Conservation (phyloP, 345 rosid genomes). For the Bruguiera sexangula region DNA sequence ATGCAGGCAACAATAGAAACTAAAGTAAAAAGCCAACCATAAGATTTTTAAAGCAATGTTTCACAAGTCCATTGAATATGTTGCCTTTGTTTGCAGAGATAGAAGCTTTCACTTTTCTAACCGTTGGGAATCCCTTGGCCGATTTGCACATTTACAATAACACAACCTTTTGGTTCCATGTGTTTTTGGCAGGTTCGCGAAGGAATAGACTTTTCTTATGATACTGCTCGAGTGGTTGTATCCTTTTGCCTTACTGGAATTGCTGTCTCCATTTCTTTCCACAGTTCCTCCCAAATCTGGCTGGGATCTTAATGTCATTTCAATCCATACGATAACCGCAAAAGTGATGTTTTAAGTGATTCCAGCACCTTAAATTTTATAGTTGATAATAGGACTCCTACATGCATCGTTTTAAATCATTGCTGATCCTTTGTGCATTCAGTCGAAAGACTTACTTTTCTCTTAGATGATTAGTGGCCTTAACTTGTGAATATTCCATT, state of each 20-base stretch:
- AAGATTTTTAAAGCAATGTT: too few species aligned
- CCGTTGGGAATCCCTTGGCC: too few species aligned
- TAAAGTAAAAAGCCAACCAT: too few species aligned
- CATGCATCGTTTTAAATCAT: not conserved
- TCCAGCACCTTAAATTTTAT: not conserved
- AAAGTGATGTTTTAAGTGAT: not conserved
- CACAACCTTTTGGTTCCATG: too few species aligned
- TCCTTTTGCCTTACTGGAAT: slow-evolving; percentile 29
- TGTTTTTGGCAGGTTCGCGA: slow-evolving; percentile 72
- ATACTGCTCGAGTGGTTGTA: slow-evolving; percentile 95
- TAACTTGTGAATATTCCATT: slow-evolving; percentile 38
- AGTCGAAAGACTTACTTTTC: slow-evolving; percentile 3
- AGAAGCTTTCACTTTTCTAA: too few species aligned
- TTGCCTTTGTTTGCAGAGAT: too few species aligned
- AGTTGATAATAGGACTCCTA: not conserved
- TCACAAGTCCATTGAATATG: too few species aligned
- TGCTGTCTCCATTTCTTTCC: slow-evolving; percentile 22
- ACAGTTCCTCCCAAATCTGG: slow-evolving; percentile 1
- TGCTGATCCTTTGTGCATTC: not conserved
- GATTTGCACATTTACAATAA: too few species aligned
- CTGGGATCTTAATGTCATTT: slow-evolving; percentile 14
- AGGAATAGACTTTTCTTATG: slow-evolving; percentile 92
- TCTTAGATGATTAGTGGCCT: slow-evolving; percentile 18
- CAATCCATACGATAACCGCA: slow-evolving; percentile 4
- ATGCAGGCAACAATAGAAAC: too few species aligned